Percentiles rank a stretch among this genome's conserved stretches.
Evolutionary conservation across 164 flowering plant genomes (phyloP).

Genomic region (Stephania cephalantha): DNA sequence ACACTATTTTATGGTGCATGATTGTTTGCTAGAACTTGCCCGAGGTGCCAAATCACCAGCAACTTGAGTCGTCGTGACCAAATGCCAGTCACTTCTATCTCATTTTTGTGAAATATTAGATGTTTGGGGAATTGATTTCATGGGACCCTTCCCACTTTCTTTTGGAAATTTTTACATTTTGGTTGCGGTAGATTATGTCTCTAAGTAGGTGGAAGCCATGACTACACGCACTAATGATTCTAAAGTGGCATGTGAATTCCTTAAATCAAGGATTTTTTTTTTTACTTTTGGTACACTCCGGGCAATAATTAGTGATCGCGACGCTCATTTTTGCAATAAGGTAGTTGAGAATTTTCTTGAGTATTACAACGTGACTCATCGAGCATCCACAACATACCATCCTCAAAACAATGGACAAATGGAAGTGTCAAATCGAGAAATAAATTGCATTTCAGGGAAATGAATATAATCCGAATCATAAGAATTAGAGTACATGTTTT

Average conservation of each 20-base stretch:
- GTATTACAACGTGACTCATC: neutral
- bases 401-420: conserved; percentile 6
- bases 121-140: conserved; percentile 10
- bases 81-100: neutral
- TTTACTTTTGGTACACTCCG: neutral
- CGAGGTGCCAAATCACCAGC: neutral
- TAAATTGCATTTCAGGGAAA: conserved; percentile 3
- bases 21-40: neutral
- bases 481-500: neutral
- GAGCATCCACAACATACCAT: neutral
- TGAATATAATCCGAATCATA: neutral
- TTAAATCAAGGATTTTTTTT: conserved; percentile 2
- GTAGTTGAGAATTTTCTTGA: neutral
- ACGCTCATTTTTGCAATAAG: conserved; percentile 6
- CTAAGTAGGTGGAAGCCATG: no score
- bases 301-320: conserved; percentile 1
- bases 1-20: neutral
- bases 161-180: neutral
- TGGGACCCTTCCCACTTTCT: conserved; percentile 2
- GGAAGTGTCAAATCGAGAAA: neutral
- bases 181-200: neutral
- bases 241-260: no score
- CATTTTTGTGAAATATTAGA: conserved; percentile 1
- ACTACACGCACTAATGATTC: no score
- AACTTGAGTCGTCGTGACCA: neutral